Percentiles rank a stretch among this genome's conserved stretches.
Conservation (phyloP, 805 yeast species). For the Wickerhamia fluorescens region DNA sequence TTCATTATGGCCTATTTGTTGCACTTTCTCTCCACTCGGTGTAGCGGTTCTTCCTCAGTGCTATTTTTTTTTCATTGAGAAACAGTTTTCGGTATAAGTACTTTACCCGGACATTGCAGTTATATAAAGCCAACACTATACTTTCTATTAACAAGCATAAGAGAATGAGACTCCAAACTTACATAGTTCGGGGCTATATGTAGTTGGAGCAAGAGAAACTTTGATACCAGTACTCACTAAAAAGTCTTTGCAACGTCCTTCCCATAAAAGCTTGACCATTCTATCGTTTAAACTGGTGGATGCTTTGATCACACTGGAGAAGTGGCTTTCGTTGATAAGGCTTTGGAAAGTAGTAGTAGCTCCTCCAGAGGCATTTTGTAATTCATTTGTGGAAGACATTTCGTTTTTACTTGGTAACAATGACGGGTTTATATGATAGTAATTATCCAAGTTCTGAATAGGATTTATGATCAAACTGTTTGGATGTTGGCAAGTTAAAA, state of each 20-base stretch:
- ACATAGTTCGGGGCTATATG: slow-evolving; percentile 40
- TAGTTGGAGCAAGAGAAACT: slow-evolving; percentile 30
- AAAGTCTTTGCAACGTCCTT: slow-evolving; percentile 77
- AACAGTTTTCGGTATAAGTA: too few relatives aligned
- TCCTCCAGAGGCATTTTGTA: too few relatives aligned
- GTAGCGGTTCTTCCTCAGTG: too few relatives aligned
- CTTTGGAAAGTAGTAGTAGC: slow-evolving; percentile 46
- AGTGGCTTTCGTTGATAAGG: slow-evolving; percentile 45
- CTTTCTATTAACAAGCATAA: slow-evolving; percentile 53
- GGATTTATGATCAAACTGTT: slow-evolving; percentile 13
- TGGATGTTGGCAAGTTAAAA: too few relatives aligned
- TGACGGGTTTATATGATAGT: slow-evolving; percentile 22
- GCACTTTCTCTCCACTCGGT: too few relatives aligned
- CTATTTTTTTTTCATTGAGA: too few relatives aligned
- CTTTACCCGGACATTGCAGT: neutral
- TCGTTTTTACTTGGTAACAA: slow-evolving; percentile 6
- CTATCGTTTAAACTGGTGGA: slow-evolving; percentile 63
- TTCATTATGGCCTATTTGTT: too few relatives aligned
- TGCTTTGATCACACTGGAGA: slow-evolving; percentile 65
- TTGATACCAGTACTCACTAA: slow-evolving; percentile 69
- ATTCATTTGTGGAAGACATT: slow-evolving; percentile 17
- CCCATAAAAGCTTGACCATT: slow-evolving; percentile 70
- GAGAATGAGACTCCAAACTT: slow-evolving; percentile 57
- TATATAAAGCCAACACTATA: too few relatives aligned
- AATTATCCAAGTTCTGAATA: slow-evolving; percentile 17